Base-by-base conservation (phyloP, 1,284 basidiomycete species). In the Apiotrichum brassicae region DNA sequence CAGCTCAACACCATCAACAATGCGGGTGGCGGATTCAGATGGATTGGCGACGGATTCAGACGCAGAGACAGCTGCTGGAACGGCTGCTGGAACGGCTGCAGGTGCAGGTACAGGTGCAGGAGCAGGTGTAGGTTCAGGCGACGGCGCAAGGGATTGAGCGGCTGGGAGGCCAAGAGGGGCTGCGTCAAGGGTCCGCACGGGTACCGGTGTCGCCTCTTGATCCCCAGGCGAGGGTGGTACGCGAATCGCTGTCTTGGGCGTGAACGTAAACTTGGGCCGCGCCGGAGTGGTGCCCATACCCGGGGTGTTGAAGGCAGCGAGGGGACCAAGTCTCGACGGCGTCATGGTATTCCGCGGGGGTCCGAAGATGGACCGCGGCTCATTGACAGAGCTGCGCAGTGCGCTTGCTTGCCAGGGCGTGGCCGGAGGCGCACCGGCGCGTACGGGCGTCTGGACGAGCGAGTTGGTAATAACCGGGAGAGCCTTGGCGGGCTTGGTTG, bases 401-500 rank as follows among this genome's bases (percentile, higher is more conserved):
- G 43, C 41, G 61, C 59, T 30, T 9, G 28, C 28, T 14, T 30
- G 28, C 35, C 59, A 41, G 7, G 56, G 43, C n/a, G 51, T 30
- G 11, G 38, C 43, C 38, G 26, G 37, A 19, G 40, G 8, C 25
- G 18, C n/a, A n/a, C 12, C 28, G 8, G 34, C 20, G 40, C 18
- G 25, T 5, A 32, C 16, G 8, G 43, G 26, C 14, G 66, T 64
- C 12, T 47, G 39, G 16, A 69, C 62, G 20, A 67, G 56, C 4
- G 57, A 59, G 46, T 68, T 68, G 14, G 64, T 60, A 3, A 68
- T 54, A 28, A 59, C 55, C 5, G 60, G 63, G 50, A 59, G 20
- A 9, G 41, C 24, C 20, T 25, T 8, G 23, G 41, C 20, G 41
- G 13, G 13, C 28, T 42, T 13, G 18, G 4, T 22, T 19, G 60